Evolutionary conservation across 768 basidiomycete genomes (phyloP).

Genomic region (Punctularia strigosozonata): DNA sequence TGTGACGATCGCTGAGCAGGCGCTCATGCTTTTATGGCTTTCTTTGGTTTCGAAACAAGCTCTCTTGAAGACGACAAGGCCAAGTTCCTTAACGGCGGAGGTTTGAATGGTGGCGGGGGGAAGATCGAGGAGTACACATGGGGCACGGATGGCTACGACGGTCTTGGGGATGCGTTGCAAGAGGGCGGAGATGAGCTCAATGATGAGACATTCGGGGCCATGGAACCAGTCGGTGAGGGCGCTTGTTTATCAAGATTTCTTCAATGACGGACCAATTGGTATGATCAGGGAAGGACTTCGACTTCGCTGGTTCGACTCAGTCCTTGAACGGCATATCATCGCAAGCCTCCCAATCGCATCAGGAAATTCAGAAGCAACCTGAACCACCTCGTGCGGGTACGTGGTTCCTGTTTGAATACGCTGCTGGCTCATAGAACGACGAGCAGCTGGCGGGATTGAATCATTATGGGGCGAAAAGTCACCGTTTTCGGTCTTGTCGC

Average conservation of each 20-base stretch:
- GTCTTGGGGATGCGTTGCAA: constrained; percentile 74
- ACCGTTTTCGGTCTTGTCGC: constrained; percentile 55
- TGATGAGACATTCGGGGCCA: constrained; percentile 88
- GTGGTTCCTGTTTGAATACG: too few species aligned
- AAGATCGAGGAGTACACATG: constrained; percentile 74
- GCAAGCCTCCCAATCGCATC: constrained; percentile 6
- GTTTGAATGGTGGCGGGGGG: constrained; percentile 10
- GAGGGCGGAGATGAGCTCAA: constrained; percentile 92
- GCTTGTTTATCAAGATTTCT: constrained; percentile 4
- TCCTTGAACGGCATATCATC: constrained; percentile 4
- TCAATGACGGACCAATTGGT: neutral
- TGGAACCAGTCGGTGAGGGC: constrained; percentile 57
- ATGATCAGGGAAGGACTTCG: constrained; percentile 75
- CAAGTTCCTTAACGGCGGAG: constrained; percentile 36
- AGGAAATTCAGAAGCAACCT: constrained; percentile 8
- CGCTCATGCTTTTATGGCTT: constrained; percentile 43
- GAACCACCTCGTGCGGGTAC: too few species aligned
- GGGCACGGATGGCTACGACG: constrained; percentile 87
- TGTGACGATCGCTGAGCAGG: neutral
- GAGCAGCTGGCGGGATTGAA: constrained; percentile 42
- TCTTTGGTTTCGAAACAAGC: constrained; percentile 65
- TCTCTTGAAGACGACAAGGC: constrained; percentile 55
- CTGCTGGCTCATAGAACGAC: constrained; percentile 25
- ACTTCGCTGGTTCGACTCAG: too few species aligned
- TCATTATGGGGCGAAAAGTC: constrained; percentile 80